These are phyloP conservation scores for Picochlorum sp. DNA, from an alignment of 139 green algal species.

Conservation along the genomic window DNA sequence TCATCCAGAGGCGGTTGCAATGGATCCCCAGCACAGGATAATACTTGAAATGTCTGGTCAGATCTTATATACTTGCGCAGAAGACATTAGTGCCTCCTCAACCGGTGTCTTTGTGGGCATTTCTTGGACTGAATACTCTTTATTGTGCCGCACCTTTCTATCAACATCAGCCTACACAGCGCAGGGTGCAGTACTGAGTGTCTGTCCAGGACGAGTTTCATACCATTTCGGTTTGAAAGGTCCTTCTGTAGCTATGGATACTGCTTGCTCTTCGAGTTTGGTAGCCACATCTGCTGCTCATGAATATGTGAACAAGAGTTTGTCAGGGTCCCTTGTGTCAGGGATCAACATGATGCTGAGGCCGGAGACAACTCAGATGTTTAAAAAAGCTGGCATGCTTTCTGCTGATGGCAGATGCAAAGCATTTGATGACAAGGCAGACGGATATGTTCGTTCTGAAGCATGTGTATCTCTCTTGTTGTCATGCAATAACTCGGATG, in stretches of 20 bases:
- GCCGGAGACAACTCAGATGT: conserved; percentile 22
- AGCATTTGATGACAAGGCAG: conserved; percentile 37
- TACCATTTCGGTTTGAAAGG: conserved; percentile 71
- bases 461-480: conserved; percentile 17
- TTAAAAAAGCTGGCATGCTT: conserved; percentile 38
- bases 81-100: not conserved
- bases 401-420: conserved; percentile 43
- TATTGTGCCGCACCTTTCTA: conserved; percentile 39
- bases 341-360: conserved; percentile 33
- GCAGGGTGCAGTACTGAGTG: conserved; percentile 43
- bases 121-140: conserved; percentile 55
- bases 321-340: conserved; percentile 24
- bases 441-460: conserved; percentile 48
- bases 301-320: not conserved
- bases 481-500: not conserved
- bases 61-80: not conserved
- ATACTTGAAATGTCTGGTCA: conserved; percentile 48
- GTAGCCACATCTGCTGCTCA: conserved; percentile 48
- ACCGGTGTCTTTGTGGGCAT: conserved; percentile 46
- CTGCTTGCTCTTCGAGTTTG: conserved; percentile 72
- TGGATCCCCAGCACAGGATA: conserved; percentile 81
- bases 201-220: conserved; percentile 57
- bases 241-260: conserved; percentile 50
- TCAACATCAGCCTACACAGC: conserved; percentile 36
- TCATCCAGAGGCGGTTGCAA: conserved; percentile 38